Percentiles rank a stretch among this genome's conserved stretches.
These are phyloP conservation scores for Suillus spraguei DNA, from an alignment of 768 basidiomycete genomes.

Conservation along the genomic window DNA sequence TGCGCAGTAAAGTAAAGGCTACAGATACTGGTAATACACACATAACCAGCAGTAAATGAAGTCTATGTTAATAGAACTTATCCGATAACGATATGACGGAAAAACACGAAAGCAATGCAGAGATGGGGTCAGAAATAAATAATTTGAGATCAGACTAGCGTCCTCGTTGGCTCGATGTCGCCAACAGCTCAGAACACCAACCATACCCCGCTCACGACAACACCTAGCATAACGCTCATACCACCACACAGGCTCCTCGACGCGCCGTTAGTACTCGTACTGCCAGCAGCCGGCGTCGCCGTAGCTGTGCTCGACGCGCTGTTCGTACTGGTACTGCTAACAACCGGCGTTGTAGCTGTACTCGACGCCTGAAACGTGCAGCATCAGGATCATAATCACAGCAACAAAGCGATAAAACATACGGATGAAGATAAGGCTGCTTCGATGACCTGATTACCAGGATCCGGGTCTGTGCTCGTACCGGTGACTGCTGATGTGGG, in stretches of 20 bases:
- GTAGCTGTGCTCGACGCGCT: conserved; percentile 14
- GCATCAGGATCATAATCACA: neutral
- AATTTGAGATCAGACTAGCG: neutral
- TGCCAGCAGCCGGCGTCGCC: conserved; percentile 4
- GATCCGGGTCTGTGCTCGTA: neutral
- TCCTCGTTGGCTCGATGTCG: neutral
- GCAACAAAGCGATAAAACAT: neutral
- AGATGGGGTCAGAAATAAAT: neutral
- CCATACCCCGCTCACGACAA: conserved; percentile 2
- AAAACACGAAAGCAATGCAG: neutral
- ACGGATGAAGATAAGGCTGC: neutral
- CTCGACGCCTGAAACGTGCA: neutral
- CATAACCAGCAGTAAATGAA: neutral
- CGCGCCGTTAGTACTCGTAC: conserved; percentile 18
- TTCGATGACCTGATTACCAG: neutral
- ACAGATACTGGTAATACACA: neutral
- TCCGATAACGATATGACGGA: neutral
- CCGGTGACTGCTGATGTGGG: neutral
- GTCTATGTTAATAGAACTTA: neutral
- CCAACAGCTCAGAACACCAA: neutral
- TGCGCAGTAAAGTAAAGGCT: neutral
- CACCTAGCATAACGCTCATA: conserved; percentile 11
- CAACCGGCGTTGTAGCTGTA: conserved; percentile 1
- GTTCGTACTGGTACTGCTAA: conserved; percentile 9
- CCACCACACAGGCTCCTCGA: conserved; percentile 13